phyloP scores from a whole-genome alignment of 2,329 filamentous ascomycete species.

The Lojkania enalia region DNA sequence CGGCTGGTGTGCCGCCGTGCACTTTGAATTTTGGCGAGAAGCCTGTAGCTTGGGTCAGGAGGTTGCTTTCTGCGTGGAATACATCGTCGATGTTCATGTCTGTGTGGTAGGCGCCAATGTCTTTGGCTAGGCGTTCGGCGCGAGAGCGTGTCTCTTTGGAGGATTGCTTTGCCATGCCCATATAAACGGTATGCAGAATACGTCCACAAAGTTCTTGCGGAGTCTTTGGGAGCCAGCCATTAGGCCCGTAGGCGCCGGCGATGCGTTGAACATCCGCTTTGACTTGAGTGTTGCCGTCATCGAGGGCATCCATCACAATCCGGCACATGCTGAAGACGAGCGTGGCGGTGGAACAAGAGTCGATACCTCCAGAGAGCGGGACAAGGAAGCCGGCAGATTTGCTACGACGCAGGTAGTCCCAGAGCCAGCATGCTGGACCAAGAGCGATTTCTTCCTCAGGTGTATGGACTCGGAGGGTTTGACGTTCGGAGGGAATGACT shows the following conservation, averaged over 20 bases:
- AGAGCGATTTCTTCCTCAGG: slow-evolving; percentile 67
- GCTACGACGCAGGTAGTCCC: slow-evolving; percentile 62
- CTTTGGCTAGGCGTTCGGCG: slow-evolving; percentile 62
- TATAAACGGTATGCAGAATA: slow-evolving; percentile 58
- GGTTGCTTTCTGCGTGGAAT: slow-evolving; percentile 61
- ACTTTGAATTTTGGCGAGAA: slow-evolving; percentile 67
- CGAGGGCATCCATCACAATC: slow-evolving; percentile 58
- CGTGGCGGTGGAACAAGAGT: slow-evolving; percentile 60
- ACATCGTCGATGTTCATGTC: slow-evolving; percentile 74
- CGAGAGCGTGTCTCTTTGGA: slow-evolving; percentile 67
- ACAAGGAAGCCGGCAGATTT: slow-evolving; percentile 60
- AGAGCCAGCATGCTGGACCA: slow-evolving; percentile 68
- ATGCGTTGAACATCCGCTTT: slow-evolving; percentile 58
- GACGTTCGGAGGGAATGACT: slow-evolving; percentile 50
- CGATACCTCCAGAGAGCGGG: slow-evolving; percentile 63
- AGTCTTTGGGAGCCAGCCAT: slow-evolving; percentile 57
- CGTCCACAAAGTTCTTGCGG: slow-evolving; percentile 63
- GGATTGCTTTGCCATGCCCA: slow-evolving; percentile 62
- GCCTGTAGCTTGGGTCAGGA: slow-evolving; percentile 61
- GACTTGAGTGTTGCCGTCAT: slow-evolving; percentile 57
- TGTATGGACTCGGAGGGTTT: slow-evolving; percentile 58
- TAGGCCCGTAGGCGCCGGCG: slow-evolving; percentile 52
- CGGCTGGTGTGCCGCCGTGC: slow-evolving; percentile 62
- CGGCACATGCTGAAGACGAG: slow-evolving; percentile 59
- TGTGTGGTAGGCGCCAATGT: slow-evolving; percentile 72